Conservation (phyloP, 2,329 filamentous ascomycete genomes). For the Emergomyces pasteurianus region DNA sequence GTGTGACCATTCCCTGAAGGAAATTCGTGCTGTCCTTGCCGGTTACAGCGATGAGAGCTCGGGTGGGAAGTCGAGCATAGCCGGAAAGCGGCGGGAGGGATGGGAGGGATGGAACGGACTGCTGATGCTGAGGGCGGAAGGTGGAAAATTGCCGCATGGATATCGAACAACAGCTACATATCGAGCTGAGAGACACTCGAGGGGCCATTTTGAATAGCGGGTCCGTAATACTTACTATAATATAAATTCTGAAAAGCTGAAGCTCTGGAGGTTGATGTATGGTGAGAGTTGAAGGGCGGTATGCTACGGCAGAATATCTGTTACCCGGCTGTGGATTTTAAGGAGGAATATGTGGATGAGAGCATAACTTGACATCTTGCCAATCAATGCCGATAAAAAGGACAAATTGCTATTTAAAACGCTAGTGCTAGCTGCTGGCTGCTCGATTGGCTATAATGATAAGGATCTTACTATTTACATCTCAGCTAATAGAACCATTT, state of each 20-base stretch:
- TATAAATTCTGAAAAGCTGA: background rate
- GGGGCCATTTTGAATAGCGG: constrained; percentile 21
- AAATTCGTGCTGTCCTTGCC: constrained; percentile 73
- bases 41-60: constrained; percentile 65
- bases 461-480: background rate
- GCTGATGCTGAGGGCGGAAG: constrained; percentile 6
- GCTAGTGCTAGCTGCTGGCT: background rate
- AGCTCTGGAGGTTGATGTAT: no score
- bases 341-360: background rate
- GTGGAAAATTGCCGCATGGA: constrained; percentile 22
- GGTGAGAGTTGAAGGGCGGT: background rate
- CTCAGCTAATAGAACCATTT: background rate
- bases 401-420: background rate
- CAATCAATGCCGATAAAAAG: no score
- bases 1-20: constrained; percentile 77
- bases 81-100: constrained; percentile 31
- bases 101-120: constrained; percentile 13
- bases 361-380: background rate
- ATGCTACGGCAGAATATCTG: background rate
- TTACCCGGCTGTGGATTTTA: background rate
- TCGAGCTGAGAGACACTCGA: constrained; percentile 13
- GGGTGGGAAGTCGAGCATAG: constrained; percentile 50
- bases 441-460: background rate
- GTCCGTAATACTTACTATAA: background rate
- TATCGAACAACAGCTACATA: constrained; percentile 21